Evolutionary conservation across 2,329 filamentous ascomycete species (phyloP), one percentile per base, ranked within the genome.

Genomic region (Fusarium sororula): DNA sequence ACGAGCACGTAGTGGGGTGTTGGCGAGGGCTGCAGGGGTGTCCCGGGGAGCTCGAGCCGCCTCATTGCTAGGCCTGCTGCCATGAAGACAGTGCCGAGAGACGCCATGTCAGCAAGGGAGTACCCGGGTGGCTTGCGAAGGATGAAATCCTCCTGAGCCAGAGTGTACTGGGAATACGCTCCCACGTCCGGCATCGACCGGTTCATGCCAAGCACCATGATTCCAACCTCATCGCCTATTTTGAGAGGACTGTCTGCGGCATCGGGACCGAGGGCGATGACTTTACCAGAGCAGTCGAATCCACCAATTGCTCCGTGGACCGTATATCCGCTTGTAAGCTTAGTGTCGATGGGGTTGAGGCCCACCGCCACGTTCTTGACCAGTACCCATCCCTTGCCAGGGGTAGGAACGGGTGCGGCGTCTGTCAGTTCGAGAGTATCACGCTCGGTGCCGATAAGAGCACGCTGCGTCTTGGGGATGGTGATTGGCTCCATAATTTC

Each of bases 1-100:
- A 67, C 59, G 15, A 67, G 42, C 11, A 64, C 64, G 26, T 62
- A 67, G 59, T 64, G 15, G 38, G 64, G 35, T 44, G 51, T 62
- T 24, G 45, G 47, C 20, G 59, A 62, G n/a, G 59, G 59, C 11
- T 51, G 26, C 28, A 42, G 30, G 47, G 59, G 59, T 56, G 54
- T 56, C 38, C 54, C 54, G 39, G 54, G 54, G 26, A 56, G 54
- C 38, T 56, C 54, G 22, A 56, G 54, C 39, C 54, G 38, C 28
- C 54, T 41, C 54, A 56, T 56, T 28, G 54, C 54, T 20, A 56
- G 28, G n/a, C 54, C 54, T 18, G 54, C 54, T 24, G 54, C 54
- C 54, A 56, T 56, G 28, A 44, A 56, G 39, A 56, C 54, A 44
- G 54, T 56, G 54, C 54, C 54, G 54, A 56, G 54, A 56, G 54